These are phyloP conservation scores for Medakamo hakoo DNA, from an alignment of 139 green algal species.

Conservation along the genomic window DNA sequence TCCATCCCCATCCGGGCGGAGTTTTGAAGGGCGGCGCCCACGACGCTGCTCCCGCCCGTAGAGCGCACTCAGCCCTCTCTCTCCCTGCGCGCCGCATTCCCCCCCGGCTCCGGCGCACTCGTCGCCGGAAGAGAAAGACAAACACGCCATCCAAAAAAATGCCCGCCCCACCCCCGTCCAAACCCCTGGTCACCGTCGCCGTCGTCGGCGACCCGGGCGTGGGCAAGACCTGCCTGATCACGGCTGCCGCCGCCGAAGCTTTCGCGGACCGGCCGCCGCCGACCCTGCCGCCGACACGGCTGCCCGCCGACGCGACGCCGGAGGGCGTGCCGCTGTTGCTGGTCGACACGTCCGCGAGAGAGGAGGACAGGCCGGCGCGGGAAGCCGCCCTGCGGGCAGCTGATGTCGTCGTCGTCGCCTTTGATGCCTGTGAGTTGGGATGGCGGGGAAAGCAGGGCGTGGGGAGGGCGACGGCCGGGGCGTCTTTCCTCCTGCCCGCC, in stretches of 20 bases:
- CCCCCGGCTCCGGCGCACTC: too few species aligned
- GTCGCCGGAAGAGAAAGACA: too few species aligned
- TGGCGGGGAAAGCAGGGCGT: too few species aligned
- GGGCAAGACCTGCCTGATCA: slow-evolving; percentile 73
- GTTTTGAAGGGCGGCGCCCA: too few species aligned
- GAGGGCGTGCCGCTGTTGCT: slow-evolving; percentile 54
- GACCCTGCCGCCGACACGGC: slow-evolving; percentile 50
- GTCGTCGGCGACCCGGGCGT: slow-evolving; percentile 55
- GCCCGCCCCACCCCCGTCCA: too few species aligned
- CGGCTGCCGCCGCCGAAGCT: slow-evolving; percentile 48
- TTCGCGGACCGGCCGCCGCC: slow-evolving; percentile 53
- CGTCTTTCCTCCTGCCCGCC: too few species aligned
- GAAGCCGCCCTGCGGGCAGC: slow-evolving; percentile 36
- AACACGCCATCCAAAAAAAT: not conserved
- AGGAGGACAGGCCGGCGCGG: slow-evolving; percentile 41
- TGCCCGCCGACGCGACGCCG: slow-evolving; percentile 48
- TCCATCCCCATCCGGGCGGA: too few species aligned
- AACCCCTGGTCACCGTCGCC: slow-evolving; percentile 13
- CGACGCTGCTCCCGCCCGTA: too few species aligned
- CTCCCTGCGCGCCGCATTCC: too few species aligned
- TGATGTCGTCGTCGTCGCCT: slow-evolving; percentile 61
- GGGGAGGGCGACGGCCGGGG: too few species aligned
- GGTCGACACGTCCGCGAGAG: slow-evolving; percentile 52
- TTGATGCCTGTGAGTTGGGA: slow-evolving; percentile 20
- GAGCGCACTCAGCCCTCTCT: too few species aligned